These are phyloP conservation scores for Hysterangium stoloniferum DNA, from an alignment of 768 basidiomycete species.

Conservation along the genomic window DNA sequence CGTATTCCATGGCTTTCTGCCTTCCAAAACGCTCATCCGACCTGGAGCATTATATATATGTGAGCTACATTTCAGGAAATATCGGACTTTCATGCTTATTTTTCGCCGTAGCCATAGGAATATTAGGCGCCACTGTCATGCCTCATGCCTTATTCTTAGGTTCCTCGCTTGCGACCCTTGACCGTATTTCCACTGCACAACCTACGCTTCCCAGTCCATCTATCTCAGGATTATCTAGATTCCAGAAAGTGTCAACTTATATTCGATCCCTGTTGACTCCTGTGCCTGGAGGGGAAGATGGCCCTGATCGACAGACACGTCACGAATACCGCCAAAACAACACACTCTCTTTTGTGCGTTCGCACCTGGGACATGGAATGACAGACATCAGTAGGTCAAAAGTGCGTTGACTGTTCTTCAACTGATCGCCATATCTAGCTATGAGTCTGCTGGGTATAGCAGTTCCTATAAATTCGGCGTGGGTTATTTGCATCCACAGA, in stretches of 20 bases:
- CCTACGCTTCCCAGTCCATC: constrained; percentile 11
- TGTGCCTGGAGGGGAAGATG: constrained; percentile 7
- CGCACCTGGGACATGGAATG: constrained; percentile 36
- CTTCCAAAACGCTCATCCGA: constrained; percentile 21
- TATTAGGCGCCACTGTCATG: constrained; percentile 35
- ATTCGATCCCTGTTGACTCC: constrained; percentile 5
- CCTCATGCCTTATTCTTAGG: constrained; percentile 40
- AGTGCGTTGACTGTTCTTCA: too few species aligned
- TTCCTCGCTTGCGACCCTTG: constrained; percentile 31
- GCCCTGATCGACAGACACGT: constrained; percentile 2
- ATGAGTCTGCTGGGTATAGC: constrained; percentile 38
- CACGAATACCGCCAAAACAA: constrained; percentile 24
- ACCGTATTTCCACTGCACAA: constrained; percentile 15
- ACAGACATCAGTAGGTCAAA: constrained; percentile 33
- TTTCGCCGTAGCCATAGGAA: constrained; percentile 13
- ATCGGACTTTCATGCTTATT: constrained; percentile 26
- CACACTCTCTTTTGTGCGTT: constrained; percentile 26
- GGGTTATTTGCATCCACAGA: constrained; percentile 10
- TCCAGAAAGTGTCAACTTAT: neutral
- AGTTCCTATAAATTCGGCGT: constrained; percentile 38
- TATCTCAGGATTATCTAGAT: neutral
- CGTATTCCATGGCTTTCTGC: constrained; percentile 35
- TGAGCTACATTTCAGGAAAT: constrained; percentile 15
- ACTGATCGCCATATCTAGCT: constrained; percentile 7
- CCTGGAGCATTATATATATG: constrained; percentile 17